A percentile compares a stretch with the other conserved stretches of the same genome.
Evolutionary conservation across 2,329 filamentous ascomycete species (phyloP).

Genomic region (Torrubiella hemipterigena): DNA sequence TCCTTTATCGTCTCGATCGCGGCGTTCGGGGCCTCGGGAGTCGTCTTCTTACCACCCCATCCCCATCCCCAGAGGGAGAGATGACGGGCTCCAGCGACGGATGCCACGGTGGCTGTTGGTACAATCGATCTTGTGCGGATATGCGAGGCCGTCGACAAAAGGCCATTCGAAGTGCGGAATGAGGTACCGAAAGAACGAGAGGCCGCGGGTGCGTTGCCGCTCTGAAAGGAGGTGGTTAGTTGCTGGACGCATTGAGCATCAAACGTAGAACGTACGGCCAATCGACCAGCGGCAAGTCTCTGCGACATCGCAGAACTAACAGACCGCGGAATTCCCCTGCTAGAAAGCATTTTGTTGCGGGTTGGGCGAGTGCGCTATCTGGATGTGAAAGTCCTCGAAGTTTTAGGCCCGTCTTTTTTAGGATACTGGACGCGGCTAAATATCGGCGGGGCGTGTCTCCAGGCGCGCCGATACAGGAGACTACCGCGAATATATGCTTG

Average conservation of each 20-base stretch:
- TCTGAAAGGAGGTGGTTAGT: conserved; percentile 10
- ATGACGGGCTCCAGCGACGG: conserved; percentile 16
- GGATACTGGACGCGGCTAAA: no score
- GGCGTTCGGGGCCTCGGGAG: conserved; percentile 8
- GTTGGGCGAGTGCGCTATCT: conserved; percentile 9
- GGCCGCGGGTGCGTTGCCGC: conserved; percentile 16
- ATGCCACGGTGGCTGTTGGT: conserved; percentile 18
- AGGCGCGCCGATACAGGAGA: no score
- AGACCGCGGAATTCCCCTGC: conserved; percentile 29
- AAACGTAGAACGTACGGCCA: conserved; percentile 12
- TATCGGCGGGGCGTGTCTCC: no score
- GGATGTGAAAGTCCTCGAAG: conserved; percentile 10
- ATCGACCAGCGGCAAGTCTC: conserved; percentile 16
- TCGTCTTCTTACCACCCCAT: conserved; percentile 14
- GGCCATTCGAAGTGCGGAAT: conserved; percentile 11
- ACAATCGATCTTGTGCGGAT: conserved; percentile 10
- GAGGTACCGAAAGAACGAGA: conserved; percentile 23
- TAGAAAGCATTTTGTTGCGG: conserved; percentile 32
- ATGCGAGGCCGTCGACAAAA: conserved; percentile 12
- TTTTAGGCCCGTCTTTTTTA: conserved; percentile 18
- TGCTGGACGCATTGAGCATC: background rate
- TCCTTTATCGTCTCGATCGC: conserved; percentile 4
- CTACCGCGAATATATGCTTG: no score
- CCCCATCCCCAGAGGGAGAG: conserved; percentile 16
- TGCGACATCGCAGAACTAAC: conserved; percentile 19